A percentile compares a stretch with the other conserved stretches of the same genome.
These are phyloP conservation scores for Russula virescens DNA, from an alignment of 768 basidiomycete genomes.

Conservation along the genomic window DNA sequence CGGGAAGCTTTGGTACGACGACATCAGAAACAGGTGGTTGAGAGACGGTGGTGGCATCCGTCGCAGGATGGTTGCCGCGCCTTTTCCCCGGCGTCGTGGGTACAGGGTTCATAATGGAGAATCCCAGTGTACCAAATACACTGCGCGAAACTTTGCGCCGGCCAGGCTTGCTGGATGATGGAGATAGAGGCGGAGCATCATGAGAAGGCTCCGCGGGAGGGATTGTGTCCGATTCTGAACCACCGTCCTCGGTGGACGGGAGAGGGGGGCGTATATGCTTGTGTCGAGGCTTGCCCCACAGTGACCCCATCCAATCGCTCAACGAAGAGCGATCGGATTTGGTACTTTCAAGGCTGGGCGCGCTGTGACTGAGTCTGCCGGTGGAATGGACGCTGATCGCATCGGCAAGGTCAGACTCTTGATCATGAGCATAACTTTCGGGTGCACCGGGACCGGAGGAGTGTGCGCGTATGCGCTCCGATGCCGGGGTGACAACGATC, in stretches of 20 bases:
- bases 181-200: slow-evolving; percentile 16
- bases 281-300: slow-evolving; percentile 54
- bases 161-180: slow-evolving; percentile 15
- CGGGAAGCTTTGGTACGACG: neutral
- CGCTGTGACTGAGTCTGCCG: slow-evolving; percentile 18
- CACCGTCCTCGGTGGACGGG: slow-evolving; percentile 3
- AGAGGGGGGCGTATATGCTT: slow-evolving; percentile 28
- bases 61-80: slow-evolving; percentile 13
- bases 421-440: neutral
- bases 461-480: neutral
- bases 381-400: slow-evolving; percentile 18
- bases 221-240: slow-evolving; percentile 4
- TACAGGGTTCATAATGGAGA: slow-evolving; percentile 56
- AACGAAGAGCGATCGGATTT: slow-evolving; percentile 37
- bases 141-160: slow-evolving; percentile 50
- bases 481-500: slow-evolving; percentile 17
- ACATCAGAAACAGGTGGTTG: neutral
- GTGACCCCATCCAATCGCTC: slow-evolving; percentile 75
- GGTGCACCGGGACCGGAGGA: neutral
- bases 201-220: slow-evolving; percentile 22
- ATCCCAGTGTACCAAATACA: slow-evolving; percentile 67
- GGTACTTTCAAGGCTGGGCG: slow-evolving; percentile 11
- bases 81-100: slow-evolving; percentile 18
- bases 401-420: slow-evolving; percentile 9
- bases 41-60: neutral